Base-by-base conservation (phyloP, 139 green algal genomes). In the Pycnococcus provasolii region DNA sequence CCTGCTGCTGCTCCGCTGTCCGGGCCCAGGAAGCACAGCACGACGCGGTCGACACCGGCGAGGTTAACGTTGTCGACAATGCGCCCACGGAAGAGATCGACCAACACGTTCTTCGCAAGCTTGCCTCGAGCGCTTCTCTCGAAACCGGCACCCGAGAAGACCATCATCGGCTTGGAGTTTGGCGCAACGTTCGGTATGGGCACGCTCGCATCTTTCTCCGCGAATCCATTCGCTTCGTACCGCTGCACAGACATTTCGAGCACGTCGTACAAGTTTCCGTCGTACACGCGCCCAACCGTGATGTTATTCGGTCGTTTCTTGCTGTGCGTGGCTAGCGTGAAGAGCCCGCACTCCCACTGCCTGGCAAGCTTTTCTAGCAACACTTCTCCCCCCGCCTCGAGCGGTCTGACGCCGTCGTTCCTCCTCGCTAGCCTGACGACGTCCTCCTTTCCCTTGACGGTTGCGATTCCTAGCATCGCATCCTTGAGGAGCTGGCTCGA, bases 221-320 rank as follows among this genome's bases (percentile, higher is more conserved):
- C 26, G 26, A 26, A 26, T 26, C 26, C 26, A 26, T 26, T 26
- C 26, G 26, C 26, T 26, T 26, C 26, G 26, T 26, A 26, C 26
- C 26, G 26, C 26, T 26, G 26, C 26, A 26, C 26, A 26, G 26
- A 53, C 55, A 69, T 48, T 4, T 84, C 79, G 5, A 86, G 51
- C 53, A 85, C 70, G 73, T 99, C 93, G 61, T 88, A 91, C 51
- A 99, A 54, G 1, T 84, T 80, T 64, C 80, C 81, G 73, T 97
- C 87, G 65, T 84, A 97, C 62, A 97, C 83, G 26, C 92, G 79
- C 1, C 93, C 93, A 1, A 98, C 52, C 1, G 88, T 75, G 2
- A 99, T 67, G 77, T 96, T 97, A 82, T 98, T 73, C 5, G 93
- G 93, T 37, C 93, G 82, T 72, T 99, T 99, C 80, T 98, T 99